Base-by-base conservation (phyloP, 2,329 filamentous ascomycete genomes). In the Aspergillus oerlinghausenensis region DNA sequence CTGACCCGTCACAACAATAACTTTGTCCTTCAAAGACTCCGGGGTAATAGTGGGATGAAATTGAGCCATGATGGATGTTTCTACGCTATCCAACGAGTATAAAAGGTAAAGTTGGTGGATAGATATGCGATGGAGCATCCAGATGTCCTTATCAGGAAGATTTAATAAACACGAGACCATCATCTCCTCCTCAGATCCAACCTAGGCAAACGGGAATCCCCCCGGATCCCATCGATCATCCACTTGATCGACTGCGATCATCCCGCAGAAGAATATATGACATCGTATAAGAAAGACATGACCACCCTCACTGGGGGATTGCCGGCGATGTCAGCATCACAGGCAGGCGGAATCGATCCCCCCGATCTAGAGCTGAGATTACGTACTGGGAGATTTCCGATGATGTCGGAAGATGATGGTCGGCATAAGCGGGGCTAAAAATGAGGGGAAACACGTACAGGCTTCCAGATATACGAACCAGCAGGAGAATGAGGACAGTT, bases 11-110 rank as follows among this genome's bases (percentile, higher is more conserved):
- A 55, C 32, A 14, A 55, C 9, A 10, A 55, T 50, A 7, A 50
- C 53, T 40, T 55, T 55, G n/a, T 50, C 48, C 1, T 40, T 29
- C 28, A 55, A n/a, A 26, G 48, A 45, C n/a, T 51, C 53, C 3
- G 47, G 11, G 3, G 35, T 45, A 48, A 55, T 48, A 14, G 42
- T 50, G 17, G 53, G 47, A 43, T 51, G 38, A 32, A 43, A 55
- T 11, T 47, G 53, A 23, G 48, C 25, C 53, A 55, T 55, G 9
- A 4, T 42, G 17, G 40, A 9, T 14, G 19, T 8, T 40, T 40
- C 14, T 11, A 19, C 11, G 10, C 9, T 45, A 21, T 45, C 6
- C 23, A 23, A 23, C 23, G 23, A 23, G 1, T 3, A 23, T 23
- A 2, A 45, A 43, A 2, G 17, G 2, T 8, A 21, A 1, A n/a